These are phyloP conservation scores for Kluyveromyces aestuarii DNA, from an alignment of 805 yeast genomes.

Conservation along the genomic window DNA sequence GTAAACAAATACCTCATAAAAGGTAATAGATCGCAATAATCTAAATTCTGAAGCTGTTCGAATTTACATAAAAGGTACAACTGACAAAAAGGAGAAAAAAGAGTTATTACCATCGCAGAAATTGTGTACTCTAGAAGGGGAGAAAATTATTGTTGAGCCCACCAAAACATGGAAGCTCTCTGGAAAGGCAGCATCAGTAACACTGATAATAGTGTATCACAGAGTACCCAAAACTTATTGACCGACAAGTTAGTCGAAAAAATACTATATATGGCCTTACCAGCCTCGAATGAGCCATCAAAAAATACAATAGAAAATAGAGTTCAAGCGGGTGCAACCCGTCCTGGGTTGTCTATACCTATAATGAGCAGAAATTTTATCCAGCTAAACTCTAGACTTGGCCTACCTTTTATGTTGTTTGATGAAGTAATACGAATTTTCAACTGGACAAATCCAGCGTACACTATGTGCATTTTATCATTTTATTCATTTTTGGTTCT, in stretches of 20 bases:
- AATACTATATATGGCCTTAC: constrained; percentile 62
- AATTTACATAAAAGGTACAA: no score
- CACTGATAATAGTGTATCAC: constrained; percentile 2
- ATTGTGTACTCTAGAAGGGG: neutral
- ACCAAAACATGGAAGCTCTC: neutral
- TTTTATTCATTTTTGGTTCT: constrained; percentile 44
- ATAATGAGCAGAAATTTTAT: constrained; percentile 61
- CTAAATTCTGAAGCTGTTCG: no score
- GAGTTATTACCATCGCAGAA: no score
- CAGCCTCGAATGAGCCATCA: constrained; percentile 44
- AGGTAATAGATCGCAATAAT: no score
- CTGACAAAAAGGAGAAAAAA: no score
- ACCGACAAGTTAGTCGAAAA: constrained; percentile 69
- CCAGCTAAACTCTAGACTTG: constrained; percentile 50
- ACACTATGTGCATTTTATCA: constrained; percentile 49
- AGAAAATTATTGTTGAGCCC: neutral
- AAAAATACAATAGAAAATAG: constrained; percentile 41
- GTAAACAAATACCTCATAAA: no score
- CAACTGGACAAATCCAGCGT: constrained; percentile 56
- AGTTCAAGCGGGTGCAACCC: constrained; percentile 45
- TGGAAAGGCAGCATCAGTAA: constrained; percentile 1
- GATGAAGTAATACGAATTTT: constrained; percentile 48
- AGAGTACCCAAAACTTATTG: constrained; percentile 29
- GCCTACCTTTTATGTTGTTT: constrained; percentile 50
- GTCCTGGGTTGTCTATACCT: constrained; percentile 66